These are phyloP conservation scores for Hyparrhenia diplandra DNA, from an alignment of 176 grass and related monocot genomes.

Conservation along the genomic window DNA sequence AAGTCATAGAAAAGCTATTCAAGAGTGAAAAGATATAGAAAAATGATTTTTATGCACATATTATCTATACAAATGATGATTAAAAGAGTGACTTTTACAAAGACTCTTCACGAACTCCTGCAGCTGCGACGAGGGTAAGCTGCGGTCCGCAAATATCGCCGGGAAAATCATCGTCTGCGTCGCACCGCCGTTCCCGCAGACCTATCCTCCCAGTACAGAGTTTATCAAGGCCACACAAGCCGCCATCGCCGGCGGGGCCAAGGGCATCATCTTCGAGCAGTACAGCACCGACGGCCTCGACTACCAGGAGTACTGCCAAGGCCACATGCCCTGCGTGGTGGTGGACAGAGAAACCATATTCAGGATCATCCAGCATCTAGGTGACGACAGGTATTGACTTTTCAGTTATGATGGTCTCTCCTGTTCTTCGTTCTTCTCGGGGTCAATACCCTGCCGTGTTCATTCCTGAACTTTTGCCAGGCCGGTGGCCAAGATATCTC, in stretches of 20 bases:
- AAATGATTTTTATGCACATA: too few species aligned
- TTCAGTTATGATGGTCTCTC: too few species aligned
- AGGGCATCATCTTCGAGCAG: constrained; percentile 18
- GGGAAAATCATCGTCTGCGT: constrained; percentile 22
- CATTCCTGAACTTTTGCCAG: too few species aligned
- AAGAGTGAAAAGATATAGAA: too few species aligned
- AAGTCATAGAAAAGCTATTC: too few species aligned
- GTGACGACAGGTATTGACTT: too few species aligned
- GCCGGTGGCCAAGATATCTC: neutral
- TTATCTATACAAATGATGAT: too few species aligned
- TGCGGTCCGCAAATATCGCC: neutral
- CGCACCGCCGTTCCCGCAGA: accelerated
- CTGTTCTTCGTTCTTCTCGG: too few species aligned
- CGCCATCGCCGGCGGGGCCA: neutral
- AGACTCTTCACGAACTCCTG: too few species aligned
- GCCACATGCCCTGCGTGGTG: neutral
- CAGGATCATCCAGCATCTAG: neutral
- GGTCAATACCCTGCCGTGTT: too few species aligned
- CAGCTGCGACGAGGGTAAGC: neutral
- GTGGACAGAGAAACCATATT: neutral
- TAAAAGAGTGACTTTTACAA: too few species aligned
- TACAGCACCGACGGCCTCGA: neutral
- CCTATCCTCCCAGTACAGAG: accelerated
- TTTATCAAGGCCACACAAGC: accelerated
- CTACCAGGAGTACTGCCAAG: accelerated